Evolutionary conservation across 345 rosid genomes (phyloP).

Genomic region (Eucalyptus marginata): DNA sequence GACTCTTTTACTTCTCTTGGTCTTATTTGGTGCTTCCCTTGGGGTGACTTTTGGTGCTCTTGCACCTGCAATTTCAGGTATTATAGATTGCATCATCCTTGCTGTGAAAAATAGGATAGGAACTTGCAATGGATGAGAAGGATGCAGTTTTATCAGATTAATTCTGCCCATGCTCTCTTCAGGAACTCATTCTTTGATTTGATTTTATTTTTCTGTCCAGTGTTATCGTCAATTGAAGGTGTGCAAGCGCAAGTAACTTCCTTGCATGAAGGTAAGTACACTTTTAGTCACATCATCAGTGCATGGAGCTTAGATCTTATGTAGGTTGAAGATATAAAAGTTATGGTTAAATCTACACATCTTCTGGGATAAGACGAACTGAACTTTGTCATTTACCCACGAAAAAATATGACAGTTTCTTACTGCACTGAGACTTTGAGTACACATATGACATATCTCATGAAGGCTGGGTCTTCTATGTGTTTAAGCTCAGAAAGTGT

Average conservation of each 20-base stretch:
- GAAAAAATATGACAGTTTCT: not conserved
- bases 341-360: not conserved
- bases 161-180: not conserved
- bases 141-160: not conserved
- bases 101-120: not conserved
- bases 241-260: constrained; percentile 29
- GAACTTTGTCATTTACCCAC: not conserved
- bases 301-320: not conserved
- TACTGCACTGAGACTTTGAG: not conserved
- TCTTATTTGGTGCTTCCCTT: constrained; percentile 63
- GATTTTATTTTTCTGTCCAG: constrained; percentile 29
- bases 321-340: not conserved
- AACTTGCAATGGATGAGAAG: not conserved
- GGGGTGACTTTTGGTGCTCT: constrained; percentile 53
- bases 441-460: not conserved
- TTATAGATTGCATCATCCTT: not conserved
- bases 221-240: constrained; percentile 77
- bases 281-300: not conserved
- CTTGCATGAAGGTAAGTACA: constrained; percentile 42
- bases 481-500: not conserved
- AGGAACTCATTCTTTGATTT: not conserved
- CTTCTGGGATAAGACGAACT: not conserved
- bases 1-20: constrained; percentile 59
- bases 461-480: not conserved
- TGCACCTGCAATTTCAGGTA: constrained; percentile 86